phyloP scores from a whole-genome alignment of 805 yeast genomes.

The Torulaspora maleeae region DNA sequence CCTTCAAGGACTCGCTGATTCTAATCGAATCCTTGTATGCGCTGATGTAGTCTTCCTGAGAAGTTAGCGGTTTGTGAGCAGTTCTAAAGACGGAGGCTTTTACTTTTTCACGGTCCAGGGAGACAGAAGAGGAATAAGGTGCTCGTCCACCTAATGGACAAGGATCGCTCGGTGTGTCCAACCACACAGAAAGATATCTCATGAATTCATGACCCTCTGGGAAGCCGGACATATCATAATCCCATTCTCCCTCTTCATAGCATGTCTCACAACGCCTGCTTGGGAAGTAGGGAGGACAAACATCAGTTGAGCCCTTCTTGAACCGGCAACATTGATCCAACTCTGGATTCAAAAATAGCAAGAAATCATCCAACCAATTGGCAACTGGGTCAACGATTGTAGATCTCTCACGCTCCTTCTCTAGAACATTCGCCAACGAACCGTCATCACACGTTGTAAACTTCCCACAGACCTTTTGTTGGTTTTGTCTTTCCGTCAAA shows the following conservation, averaged over 20 bases:
- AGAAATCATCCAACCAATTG: constrained; percentile 89
- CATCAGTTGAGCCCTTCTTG: constrained; percentile 50
- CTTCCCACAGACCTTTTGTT: constrained; percentile 77
- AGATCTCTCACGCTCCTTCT: constrained; percentile 74
- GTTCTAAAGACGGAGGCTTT: constrained; percentile 69
- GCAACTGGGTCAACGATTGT: constrained; percentile 79
- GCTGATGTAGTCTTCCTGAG: constrained; percentile 77
- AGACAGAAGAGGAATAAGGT: constrained; percentile 65
- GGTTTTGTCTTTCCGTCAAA: constrained; percentile 55
- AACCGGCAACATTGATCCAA: constrained; percentile 81
- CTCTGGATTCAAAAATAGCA: constrained; percentile 81
- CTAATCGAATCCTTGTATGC: constrained; percentile 73
- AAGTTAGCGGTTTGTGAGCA: constrained; percentile 69
- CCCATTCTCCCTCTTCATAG: constrained; percentile 59
- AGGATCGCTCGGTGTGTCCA: constrained; percentile 74
- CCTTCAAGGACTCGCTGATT: constrained; percentile 55
- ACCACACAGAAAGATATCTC: constrained; percentile 75
- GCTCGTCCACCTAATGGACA: constrained; percentile 97
- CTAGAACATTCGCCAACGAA: constrained; percentile 75
- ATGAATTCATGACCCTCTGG: constrained; percentile 73
- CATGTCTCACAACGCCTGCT: constrained; percentile 71
- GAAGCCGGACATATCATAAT: constrained; percentile 71
- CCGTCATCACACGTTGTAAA: constrained; percentile 77
- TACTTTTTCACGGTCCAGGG: constrained; percentile 42
- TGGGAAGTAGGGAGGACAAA: constrained; percentile 57